These are phyloP conservation scores for Fusarium sp. DNA, from an alignment of 2,329 filamentous ascomycete species.

Conservation along the genomic window DNA sequence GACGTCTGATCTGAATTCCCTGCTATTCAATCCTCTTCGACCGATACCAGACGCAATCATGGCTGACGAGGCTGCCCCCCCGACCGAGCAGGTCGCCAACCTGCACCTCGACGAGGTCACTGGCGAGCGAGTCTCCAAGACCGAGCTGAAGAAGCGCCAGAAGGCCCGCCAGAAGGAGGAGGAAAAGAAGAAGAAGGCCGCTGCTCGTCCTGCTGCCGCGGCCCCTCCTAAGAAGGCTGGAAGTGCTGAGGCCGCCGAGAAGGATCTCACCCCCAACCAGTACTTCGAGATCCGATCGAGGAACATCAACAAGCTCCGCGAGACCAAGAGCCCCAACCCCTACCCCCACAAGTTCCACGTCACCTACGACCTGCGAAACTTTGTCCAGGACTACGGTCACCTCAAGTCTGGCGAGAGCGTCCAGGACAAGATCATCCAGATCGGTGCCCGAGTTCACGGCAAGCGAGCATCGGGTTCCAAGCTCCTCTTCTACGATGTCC, in stretches of 20 bases:
- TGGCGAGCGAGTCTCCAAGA: slow-evolving; percentile 87
- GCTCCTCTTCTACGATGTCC: slow-evolving; percentile 87
- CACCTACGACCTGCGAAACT: slow-evolving; percentile 84
- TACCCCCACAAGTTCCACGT: slow-evolving; percentile 94
- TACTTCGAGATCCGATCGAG: slow-evolving; percentile 97
- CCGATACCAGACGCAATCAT: slow-evolving; percentile 41
- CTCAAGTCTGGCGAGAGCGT: slow-evolving; percentile 90
- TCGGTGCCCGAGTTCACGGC: slow-evolving; percentile 91
- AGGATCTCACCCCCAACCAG: slow-evolving; percentile 69
- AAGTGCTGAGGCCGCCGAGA: slow-evolving; percentile 72
- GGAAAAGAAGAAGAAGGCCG: slow-evolving; percentile 89
- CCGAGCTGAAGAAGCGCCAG: slow-evolving; percentile 92
- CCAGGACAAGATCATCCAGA: slow-evolving; percentile 78
- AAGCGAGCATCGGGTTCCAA: slow-evolving; percentile 86
- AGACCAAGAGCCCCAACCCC: slow-evolving; percentile 54
- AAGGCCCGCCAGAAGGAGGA: slow-evolving; percentile 90
- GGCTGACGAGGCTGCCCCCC: slow-evolving; percentile 50
- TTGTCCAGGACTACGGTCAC: slow-evolving; percentile 80
- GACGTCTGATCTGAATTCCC: slow-evolving; percentile 26
- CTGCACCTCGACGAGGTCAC: slow-evolving; percentile 92
- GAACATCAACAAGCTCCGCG: slow-evolving; percentile 67
- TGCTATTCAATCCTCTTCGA: slow-evolving; percentile 7
- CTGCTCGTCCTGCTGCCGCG: slow-evolving; percentile 81
- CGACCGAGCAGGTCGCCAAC: slow-evolving; percentile 71
- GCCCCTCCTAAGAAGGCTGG: slow-evolving; percentile 59